Percentiles rank a stretch among this genome's conserved stretches.
Evolutionary conservation across 176 grass and related monocot genomes (phyloP).

Genomic region (Triticum turgidum): DNA sequence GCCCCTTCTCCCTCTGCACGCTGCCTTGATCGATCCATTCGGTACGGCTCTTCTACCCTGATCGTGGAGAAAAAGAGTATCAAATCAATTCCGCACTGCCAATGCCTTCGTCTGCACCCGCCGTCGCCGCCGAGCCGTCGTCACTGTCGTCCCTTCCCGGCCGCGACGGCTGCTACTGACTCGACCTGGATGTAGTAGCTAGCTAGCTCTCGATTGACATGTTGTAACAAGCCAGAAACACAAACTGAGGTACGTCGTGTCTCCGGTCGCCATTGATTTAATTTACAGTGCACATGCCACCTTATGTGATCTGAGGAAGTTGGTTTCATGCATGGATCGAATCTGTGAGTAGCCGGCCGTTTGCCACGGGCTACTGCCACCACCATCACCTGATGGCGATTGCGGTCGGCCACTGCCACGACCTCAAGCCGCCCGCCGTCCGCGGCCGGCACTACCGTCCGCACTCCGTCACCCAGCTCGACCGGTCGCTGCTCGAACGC

Average conservation of each 20-base stretch:
- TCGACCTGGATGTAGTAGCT: constrained; percentile 41
- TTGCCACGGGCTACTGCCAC: constrained; percentile 1
- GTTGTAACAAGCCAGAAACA: constrained; percentile 23
- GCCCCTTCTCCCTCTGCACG: neutral
- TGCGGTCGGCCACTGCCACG: constrained; percentile 50
- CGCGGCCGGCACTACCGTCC: constrained; percentile 58
- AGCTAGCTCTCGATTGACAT: constrained; percentile 27
- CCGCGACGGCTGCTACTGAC: constrained; percentile 4
- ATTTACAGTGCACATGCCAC: neutral
- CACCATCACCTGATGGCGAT: constrained; percentile 49
- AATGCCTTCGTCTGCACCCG: constrained; percentile 44
- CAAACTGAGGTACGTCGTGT: constrained; percentile 21
- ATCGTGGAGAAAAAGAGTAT: neutral
- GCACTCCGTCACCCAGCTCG: constrained; percentile 56
- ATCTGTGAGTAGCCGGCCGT: neutral
- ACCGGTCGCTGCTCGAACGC: constrained; percentile 28
- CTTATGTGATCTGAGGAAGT: neutral
- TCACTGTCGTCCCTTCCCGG: constrained; percentile 5
- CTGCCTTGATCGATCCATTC: constrained; percentile 3
- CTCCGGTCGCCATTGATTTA: neutral
- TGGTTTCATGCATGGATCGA: neutral
- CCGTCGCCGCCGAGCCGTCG: neutral
- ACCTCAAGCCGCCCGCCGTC: constrained; percentile 44
- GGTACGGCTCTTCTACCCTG: neutral
- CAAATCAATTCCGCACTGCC: neutral